These are phyloP conservation scores for Populus tremula DNA, from an alignment of 345 rosid species.

Conservation along the genomic window DNA sequence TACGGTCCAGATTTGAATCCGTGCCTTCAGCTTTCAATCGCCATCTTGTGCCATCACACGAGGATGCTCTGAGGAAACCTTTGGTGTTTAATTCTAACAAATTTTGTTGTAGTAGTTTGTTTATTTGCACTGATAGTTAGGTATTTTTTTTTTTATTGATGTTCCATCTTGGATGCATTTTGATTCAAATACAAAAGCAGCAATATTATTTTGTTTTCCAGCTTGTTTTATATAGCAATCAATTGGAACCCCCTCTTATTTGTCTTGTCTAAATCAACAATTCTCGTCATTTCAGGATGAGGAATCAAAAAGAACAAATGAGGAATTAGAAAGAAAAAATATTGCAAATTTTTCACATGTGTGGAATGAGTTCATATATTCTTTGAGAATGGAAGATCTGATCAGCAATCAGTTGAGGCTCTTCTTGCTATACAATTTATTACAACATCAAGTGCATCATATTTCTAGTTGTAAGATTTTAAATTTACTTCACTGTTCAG, in stretches of 20 bases:
- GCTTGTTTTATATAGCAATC: not conserved
- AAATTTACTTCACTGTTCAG: conserved; percentile 37
- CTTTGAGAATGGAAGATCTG: conserved; percentile 86
- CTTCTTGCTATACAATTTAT: conserved; percentile 18
- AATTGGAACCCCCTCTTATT: not conserved
- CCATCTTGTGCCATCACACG: conserved; percentile 61
- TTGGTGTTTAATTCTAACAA: conserved; percentile 34
- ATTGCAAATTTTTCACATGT: conserved; percentile 73
- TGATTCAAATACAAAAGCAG: not conserved
- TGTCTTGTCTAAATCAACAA: conserved; percentile 14
- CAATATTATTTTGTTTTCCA: not conserved
- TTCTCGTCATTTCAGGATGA: conserved; percentile 55
- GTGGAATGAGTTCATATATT: conserved; percentile 81
- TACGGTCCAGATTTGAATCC: conserved; percentile 77
- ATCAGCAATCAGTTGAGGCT: conserved; percentile 68
- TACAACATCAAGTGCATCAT: conserved; percentile 10
- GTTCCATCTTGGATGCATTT: not conserved
- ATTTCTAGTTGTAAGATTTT: conserved; percentile 10
- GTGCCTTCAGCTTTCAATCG: conserved; percentile 67
- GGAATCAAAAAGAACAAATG: conserved; percentile 40
- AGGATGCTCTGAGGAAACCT: conserved; percentile 26
- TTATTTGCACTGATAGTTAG: not conserved
- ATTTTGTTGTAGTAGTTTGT: not conserved
- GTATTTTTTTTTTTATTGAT: not conserved
- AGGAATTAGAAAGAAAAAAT: conserved; percentile 40